Evolutionary conservation across 2,329 filamentous ascomycete genomes (phyloP), one percentile per base, ranked within the genome.

Genomic region (Microdochium bolleyi): DNA sequence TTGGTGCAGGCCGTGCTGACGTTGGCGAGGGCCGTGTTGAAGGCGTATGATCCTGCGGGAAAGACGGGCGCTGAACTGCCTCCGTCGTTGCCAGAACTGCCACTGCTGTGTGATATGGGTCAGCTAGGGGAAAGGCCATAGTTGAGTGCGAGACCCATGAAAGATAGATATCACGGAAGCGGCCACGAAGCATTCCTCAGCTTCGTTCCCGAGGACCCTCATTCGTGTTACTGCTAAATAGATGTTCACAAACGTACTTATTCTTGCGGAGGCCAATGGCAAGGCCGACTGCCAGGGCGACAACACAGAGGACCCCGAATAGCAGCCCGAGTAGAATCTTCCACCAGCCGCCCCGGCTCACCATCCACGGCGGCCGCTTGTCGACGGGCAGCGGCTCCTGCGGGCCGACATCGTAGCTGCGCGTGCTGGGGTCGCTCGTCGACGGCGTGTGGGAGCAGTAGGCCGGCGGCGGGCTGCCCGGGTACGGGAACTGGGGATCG

Each of bases 1-100:
- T 78, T 74, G 1, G 82, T 84, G 66, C 85, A 88, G 49, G 72
- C 72, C 7, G 79, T 77, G 16, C 69, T 67, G 2, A 76, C 67
- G 4, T 71, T 76, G 50, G 74, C 70, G 38, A 88, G 77, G 54
- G 77, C 78, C 22, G 82, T 82, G 7, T 76, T 71, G 58, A 88
- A 73, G 37, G 78, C 72, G 64, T 82, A 88, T n/a, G 78, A 75
- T 5, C 85, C 85, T 1, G 77, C 68, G 1, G 85, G 85, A 59
- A 87, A 87, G 24, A 58, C 41, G 11, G 57, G 24, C 3, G 51
- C 46, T 19, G 57, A 13, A 10, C 46, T 10, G n/a, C 22, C 25
- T 41, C 38, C 3, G 27, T 38, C 56, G 11, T 38, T 49, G 46
- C 13, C 37, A 51, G 22, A 9, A 46, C 37, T 46, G n/a, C 49